Conservation (phyloP, 768 basidiomycete genomes). For the Mycena galericulata region DNA sequence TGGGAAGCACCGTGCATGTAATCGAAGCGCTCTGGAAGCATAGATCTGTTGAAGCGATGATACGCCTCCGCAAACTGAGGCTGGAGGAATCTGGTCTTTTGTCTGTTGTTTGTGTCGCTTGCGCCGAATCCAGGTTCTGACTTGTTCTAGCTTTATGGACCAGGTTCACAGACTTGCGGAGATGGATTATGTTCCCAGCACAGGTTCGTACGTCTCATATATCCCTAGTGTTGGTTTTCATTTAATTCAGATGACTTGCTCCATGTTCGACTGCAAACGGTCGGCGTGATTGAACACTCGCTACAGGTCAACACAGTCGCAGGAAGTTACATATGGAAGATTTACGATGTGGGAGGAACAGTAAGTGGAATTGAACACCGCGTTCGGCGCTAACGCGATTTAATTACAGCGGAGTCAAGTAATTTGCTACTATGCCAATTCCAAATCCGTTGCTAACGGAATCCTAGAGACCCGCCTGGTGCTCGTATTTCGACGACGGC, state of each 20-base stretch:
- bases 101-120: constrained; percentile 49
- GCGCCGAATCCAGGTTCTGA: constrained; percentile 9
- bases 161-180: constrained; percentile 74
- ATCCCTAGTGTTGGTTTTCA: constrained; percentile 10
- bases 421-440: constrained; percentile 32
- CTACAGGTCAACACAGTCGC: constrained; percentile 77
- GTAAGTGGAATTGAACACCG: constrained; percentile 55
- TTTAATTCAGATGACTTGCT: constrained; percentile 73
- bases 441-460: constrained; percentile 26
- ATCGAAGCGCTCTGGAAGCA: constrained; percentile 79
- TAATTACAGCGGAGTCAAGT: constrained; percentile 69
- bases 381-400: constrained; percentile 17
- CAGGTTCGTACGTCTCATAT: constrained; percentile 54
- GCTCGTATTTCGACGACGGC: constrained; percentile 90
- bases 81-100: constrained; percentile 83
- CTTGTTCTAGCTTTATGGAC: constrained; percentile 69
- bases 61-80: constrained; percentile 68
- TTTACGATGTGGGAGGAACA: constrained; percentile 89
- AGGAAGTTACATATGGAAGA: constrained; percentile 76
- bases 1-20: constrained; percentile 61
- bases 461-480: constrained; percentile 80
- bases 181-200: constrained; percentile 78
- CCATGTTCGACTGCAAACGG: constrained; percentile 82
- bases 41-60: constrained; percentile 68
- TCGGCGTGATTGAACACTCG: constrained; percentile 82